A percentile compares a stretch with the other conserved stretches of the same genome.
Evolutionary conservation across 1,139 yeast species (phyloP).

Genomic region (Lizanozyma gosingica): DNA sequence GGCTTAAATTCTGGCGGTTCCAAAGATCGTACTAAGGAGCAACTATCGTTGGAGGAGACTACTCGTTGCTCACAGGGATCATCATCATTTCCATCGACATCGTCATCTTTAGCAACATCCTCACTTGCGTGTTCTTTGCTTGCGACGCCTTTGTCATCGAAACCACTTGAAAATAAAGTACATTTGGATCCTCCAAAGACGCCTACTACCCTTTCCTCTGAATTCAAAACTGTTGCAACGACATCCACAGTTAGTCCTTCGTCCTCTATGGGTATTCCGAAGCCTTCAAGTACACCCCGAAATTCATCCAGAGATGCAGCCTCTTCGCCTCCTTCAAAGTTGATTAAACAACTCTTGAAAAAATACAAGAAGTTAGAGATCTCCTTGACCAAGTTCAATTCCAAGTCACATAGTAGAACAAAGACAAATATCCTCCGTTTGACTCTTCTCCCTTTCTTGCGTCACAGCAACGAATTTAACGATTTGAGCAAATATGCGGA

Average conservation of each 20-base stretch:
- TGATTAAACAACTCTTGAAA: slow-evolving; percentile 13
- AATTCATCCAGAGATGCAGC: slow-evolving; percentile 6
- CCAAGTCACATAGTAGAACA: slow-evolving; percentile 42
- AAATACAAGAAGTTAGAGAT: slow-evolving; percentile 38
- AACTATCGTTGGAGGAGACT: neutral
- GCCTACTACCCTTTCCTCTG: neutral
- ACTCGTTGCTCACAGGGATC: no score
- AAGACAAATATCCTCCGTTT: slow-evolving; percentile 63
- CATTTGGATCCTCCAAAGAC: neutral
- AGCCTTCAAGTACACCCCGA: no score
- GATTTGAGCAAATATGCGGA: neutral
- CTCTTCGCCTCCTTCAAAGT: slow-evolving; percentile 9
- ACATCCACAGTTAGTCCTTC: neutral
- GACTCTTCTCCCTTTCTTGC: slow-evolving; percentile 55
- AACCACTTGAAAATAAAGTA: neutral
- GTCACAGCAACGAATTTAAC: slow-evolving; percentile 20
- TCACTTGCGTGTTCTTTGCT: neutral
- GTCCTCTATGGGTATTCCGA: neutral
- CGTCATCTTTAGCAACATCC: slow-evolving; percentile 9
- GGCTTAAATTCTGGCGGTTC: neutral
- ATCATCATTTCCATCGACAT: no score
- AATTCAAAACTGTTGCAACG: neutral
- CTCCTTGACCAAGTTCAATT: slow-evolving; percentile 37
- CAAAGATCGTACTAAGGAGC: neutral
- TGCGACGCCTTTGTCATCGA: neutral